These are phyloP conservation scores for Saturnispora dispora DNA, from an alignment of 805 yeast species.

Conservation along the genomic window DNA sequence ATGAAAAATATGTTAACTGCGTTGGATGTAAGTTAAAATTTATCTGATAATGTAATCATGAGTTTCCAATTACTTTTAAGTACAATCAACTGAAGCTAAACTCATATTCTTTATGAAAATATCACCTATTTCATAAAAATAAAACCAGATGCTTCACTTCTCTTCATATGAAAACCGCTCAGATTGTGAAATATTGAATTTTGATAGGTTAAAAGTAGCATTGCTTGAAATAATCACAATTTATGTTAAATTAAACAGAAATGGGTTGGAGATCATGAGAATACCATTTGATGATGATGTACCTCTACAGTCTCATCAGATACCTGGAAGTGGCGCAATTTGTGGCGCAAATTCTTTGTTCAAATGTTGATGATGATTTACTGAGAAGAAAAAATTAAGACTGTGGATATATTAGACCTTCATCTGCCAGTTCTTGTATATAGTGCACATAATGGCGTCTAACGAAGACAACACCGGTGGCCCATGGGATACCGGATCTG, in stretches of 20 bases:
- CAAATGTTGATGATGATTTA: background rate
- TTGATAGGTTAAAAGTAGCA: too few species aligned
- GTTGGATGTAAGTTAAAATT: background rate
- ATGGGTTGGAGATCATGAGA: too few species aligned
- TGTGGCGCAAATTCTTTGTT: background rate
- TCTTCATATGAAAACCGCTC: too few species aligned
- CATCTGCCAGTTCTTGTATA: constrained; percentile 1
- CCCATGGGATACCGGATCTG: background rate
- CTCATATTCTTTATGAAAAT: too few species aligned
- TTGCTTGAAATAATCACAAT: too few species aligned
- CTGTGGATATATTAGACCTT: background rate
- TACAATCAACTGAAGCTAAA: background rate
- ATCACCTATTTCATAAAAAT: too few species aligned
- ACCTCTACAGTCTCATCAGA: background rate
- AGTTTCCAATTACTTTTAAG: too few species aligned
- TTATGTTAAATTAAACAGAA: too few species aligned
- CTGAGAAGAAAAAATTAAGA: background rate
- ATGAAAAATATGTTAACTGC: background rate
- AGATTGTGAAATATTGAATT: too few species aligned
- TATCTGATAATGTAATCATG: background rate
- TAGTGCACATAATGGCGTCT: background rate
- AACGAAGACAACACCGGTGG: background rate
- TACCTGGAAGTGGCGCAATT: background rate
- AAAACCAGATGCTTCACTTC: too few species aligned
- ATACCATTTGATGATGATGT: too few species aligned